phyloP scores from a whole-genome alignment of 1,284 basidiomycete genomes.

The Tremellales sp. region DNA sequence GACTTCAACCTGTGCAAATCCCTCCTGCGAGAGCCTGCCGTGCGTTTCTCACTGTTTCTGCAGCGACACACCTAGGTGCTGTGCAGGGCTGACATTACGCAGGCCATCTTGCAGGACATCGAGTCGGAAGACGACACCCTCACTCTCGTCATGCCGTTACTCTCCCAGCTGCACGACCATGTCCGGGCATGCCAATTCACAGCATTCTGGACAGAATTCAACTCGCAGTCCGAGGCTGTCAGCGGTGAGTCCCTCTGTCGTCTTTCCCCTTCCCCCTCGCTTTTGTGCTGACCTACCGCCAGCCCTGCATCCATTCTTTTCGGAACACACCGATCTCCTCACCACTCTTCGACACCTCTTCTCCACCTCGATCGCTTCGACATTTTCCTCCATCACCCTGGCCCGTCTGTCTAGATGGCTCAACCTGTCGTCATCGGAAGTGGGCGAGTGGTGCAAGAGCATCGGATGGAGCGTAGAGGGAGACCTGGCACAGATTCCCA shows the following conservation, averaged over 20 bases:
- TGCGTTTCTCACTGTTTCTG: constrained; percentile 16
- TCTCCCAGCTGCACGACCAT: constrained; percentile 69
- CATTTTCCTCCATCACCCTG: constrained; percentile 29
- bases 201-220: constrained; percentile 76
- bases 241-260: constrained; percentile 21
- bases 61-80: neutral
- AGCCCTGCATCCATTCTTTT: constrained; percentile 44
- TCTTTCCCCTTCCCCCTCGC: constrained; percentile 4
- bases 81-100: constrained; percentile 4
- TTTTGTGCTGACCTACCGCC: constrained; percentile 3
- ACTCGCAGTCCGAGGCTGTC: constrained; percentile 52
- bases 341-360: constrained; percentile 35
- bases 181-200: constrained; percentile 86
- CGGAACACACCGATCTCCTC: constrained; percentile 38
- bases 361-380: constrained; percentile 43
- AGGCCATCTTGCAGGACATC: constrained; percentile 51
- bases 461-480: constrained; percentile 72
- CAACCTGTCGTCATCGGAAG: constrained; percentile 54
- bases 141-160: constrained; percentile 66
- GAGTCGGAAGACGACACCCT: constrained; percentile 69
- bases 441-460: constrained; percentile 60
- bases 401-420: constrained; percentile 42
- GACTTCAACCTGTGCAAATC: constrained; percentile 93
- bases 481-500: constrained; percentile 67
- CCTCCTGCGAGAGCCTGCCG: constrained; percentile 52